A percentile compares a stretch with the other conserved stretches of the same genome.
These are phyloP conservation scores for Hirschfeldia incana DNA, from an alignment of 345 rosid genomes.

Conservation along the genomic window DNA sequence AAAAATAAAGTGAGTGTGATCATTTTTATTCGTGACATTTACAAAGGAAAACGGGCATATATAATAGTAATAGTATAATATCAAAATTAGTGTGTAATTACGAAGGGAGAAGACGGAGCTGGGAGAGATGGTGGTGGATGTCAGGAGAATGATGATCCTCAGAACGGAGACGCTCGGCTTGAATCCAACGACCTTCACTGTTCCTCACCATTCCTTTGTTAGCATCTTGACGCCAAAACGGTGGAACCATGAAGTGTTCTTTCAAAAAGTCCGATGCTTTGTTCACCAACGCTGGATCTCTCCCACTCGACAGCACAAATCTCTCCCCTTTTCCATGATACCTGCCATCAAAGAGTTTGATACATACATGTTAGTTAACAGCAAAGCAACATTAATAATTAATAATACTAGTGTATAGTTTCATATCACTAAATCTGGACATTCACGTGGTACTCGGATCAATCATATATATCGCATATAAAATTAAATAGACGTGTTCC, in stretches of 20 bases:
- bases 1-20: background rate
- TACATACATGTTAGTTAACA: background rate
- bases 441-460: background rate
- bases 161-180: slow-evolving; percentile 64
- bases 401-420: background rate
- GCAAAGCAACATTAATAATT: background rate
- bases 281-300: slow-evolving; percentile 88
- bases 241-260: slow-evolving; percentile 84
- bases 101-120: slow-evolving; percentile 40
- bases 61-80: background rate
- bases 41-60: background rate
- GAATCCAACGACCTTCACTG: slow-evolving; percentile 80
- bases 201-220: slow-evolving; percentile 57
- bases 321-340: slow-evolving; percentile 71
- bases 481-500: background rate
- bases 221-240: slow-evolving; percentile 72
- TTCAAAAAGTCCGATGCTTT: slow-evolving; percentile 74
- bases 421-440: background rate
- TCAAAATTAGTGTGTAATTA: background rate
- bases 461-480: background rate
- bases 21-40: background rate
- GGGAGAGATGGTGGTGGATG: slow-evolving; percentile 47
- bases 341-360: background rate
- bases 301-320: slow-evolving; percentile 71
- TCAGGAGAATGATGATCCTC: slow-evolving; percentile 73